phyloP scores from a whole-genome alignment of 208 protist genomes.

The Herpetomonas samuelpessoai region DNA sequence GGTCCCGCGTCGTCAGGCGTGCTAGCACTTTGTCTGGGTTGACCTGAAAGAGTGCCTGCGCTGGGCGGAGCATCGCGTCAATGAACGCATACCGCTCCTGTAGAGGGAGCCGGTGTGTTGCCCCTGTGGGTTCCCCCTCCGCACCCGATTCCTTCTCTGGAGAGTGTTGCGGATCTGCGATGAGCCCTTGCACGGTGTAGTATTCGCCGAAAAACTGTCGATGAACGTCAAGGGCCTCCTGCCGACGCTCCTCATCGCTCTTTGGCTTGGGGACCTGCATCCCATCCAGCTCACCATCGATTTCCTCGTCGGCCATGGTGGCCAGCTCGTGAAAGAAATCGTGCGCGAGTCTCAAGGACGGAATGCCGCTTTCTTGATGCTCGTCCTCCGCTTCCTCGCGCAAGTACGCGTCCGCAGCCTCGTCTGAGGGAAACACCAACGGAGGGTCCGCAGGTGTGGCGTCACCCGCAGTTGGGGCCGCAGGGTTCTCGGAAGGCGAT shows the following conservation, averaged over 20 bases:
- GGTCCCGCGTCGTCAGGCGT: constrained; percentile 55
- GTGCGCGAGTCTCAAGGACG: constrained; percentile 47
- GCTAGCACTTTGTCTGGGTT: constrained; percentile 45
- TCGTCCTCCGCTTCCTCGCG: constrained; percentile 39
- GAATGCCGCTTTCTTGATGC: constrained; percentile 27
- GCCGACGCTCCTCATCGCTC: constrained; percentile 49
- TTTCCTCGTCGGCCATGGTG: constrained; percentile 47
- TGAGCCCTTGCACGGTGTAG: constrained; percentile 63
- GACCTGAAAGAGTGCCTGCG: constrained; percentile 42
- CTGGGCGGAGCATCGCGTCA: constrained; percentile 51
- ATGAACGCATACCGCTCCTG: constrained; percentile 43
- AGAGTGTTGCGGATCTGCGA: no score
- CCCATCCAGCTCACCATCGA: constrained; percentile 29
- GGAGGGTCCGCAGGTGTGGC: no score
- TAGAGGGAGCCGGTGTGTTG: no score
- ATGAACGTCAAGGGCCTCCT: constrained; percentile 55
- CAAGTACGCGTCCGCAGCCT: constrained; percentile 55
- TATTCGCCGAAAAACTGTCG: constrained; percentile 75
- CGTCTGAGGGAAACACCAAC: constrained; percentile 55
- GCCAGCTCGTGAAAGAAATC: constrained; percentile 69
- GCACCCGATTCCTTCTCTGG: no score
- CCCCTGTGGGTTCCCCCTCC: no score
- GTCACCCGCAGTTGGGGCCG: no score
- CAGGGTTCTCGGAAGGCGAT: no score
- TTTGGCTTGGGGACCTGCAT: constrained; percentile 18